Conservation (phyloP, 371 early-diverging fungal genomes). For the Mortierella polycephala region DNA sequence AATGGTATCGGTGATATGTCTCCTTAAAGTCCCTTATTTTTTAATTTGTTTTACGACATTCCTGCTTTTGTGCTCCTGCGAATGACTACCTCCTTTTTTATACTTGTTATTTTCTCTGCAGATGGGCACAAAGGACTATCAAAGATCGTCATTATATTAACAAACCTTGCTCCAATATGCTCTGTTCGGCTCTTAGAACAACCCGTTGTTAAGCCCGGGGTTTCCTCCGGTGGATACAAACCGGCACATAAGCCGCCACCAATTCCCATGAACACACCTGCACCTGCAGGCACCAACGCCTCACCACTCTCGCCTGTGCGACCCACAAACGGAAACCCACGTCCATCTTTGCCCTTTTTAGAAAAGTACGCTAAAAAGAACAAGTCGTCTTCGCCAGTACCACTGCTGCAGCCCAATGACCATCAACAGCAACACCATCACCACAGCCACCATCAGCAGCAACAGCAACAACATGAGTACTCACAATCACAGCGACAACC, state of each 20-base stretch:
- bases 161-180: too few species aligned
- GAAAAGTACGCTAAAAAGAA: slow-evolving; percentile 54
- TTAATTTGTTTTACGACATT: too few species aligned
- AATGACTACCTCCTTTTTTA: too few species aligned
- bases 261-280: slow-evolving; percentile 15
- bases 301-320: slow-evolving; percentile 19
- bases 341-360: slow-evolving; percentile 42
- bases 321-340: slow-evolving; percentile 1
- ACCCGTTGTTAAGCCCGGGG: background rate
- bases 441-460: background rate
- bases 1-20: too few species aligned
- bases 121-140: too few species aligned
- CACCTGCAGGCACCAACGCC: background rate
- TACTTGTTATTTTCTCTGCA: too few species aligned
- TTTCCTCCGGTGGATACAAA: slow-evolving; percentile 35
- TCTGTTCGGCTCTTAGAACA: too few species aligned
- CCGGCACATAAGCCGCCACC: slow-evolving; percentile 34
- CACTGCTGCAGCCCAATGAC: slow-evolving; percentile 15
- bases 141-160: too few species aligned
- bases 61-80: too few species aligned
- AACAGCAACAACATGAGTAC: background rate
- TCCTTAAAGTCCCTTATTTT: too few species aligned
- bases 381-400: slow-evolving; percentile 22
- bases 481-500: background rate
- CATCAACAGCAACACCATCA: background rate